phyloP scores from a whole-genome alignment of 139 green algal species.

The Micractinium sp. region DNA sequence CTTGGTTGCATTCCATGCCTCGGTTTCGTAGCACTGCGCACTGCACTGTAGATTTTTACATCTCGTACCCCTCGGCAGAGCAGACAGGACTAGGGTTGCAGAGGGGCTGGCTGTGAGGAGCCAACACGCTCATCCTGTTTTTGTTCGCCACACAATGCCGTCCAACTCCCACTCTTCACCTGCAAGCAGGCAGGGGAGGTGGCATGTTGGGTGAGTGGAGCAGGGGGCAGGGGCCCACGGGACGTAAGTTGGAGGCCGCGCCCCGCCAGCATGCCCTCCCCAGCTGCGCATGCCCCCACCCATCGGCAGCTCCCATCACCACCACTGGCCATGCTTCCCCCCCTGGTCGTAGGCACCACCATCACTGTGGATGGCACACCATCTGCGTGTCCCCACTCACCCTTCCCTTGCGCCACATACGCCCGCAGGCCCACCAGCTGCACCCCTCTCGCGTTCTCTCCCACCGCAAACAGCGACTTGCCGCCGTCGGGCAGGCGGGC shows the following conservation, averaged over 20 bases:
- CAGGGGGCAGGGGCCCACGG: too few relatives aligned
- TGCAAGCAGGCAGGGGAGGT: background rate
- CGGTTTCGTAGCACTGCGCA: too few relatives aligned
- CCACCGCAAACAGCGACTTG: conserved; percentile 60
- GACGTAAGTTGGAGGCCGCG: too few relatives aligned
- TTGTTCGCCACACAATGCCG: conserved; percentile 60
- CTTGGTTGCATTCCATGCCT: too few relatives aligned
- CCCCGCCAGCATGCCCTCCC: background rate
- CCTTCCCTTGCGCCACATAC: conserved; percentile 52
- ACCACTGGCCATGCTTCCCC: background rate
- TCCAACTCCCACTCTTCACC: conserved; percentile 60
- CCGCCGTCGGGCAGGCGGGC: conserved; percentile 50
- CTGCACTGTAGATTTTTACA: background rate
- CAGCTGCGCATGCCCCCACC: background rate
- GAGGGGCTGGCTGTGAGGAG: background rate
- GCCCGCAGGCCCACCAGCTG: conserved; percentile 63
- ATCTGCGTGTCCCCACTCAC: conserved; percentile 18
- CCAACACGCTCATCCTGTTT: background rate
- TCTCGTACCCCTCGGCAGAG: background rate
- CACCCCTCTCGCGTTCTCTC: conserved; percentile 46
- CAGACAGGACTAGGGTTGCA: background rate
- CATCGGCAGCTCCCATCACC: background rate
- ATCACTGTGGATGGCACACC: too few relatives aligned
- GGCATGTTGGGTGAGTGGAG: background rate
- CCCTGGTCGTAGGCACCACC: too few relatives aligned